Base-by-base conservation (phyloP, 169 alveolate genomes). In the Haemoproteus tartakovskyi region DNA sequence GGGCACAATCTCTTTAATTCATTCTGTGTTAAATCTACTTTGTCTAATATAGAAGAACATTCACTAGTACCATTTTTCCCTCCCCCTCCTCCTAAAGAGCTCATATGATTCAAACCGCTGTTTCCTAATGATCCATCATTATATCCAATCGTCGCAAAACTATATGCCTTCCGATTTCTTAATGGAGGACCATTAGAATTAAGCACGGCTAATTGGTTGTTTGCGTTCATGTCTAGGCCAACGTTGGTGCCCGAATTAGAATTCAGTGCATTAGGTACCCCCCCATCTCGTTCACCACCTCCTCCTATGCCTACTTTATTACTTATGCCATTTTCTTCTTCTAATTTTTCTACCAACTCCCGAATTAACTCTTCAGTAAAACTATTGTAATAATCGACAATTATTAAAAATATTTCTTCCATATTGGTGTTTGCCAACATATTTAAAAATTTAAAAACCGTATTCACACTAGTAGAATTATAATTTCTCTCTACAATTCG, bases 361-460 rank as follows among this genome's bases (percentile, higher is more conserved):
- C 90, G 88, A 21, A 87, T 86, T 19, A 94, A 62, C 27, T 87
- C 81, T 40, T 87, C 92, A 0, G 98, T 92, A 79, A 98, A 94
- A 45, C 89, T 84, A 50, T 93, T 96, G 99, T 99, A 98, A 87
- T 95, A 97, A 74, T 97, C 99, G 45, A 94, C 87, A 46, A 99
- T 96, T 11, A 96, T 97, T 67, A 97, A 96, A 83, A 97, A 98
- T 11, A 98, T 95, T 52, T 96, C 99, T 48, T 98, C 99, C 87
- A 95, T 97, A 62, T 82, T 88, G 37, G 85, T 82, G 50, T 86
- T 87, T 0, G 93, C 82, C 26, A 88, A 62, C 60, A 43, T 50
- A 18, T 86, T 87, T 38, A 88, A 63, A 59, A 87, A 79, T 45
- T 88, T 90, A 54, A 86, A 22, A 21, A 86, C 87, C 51, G 57